A percentile compares a stretch with the other conserved stretches of the same genome.
These are phyloP conservation scores for Coemansia sp. DNA, from an alignment of 192 early-diverging fungal genomes.

Conservation along the genomic window DNA sequence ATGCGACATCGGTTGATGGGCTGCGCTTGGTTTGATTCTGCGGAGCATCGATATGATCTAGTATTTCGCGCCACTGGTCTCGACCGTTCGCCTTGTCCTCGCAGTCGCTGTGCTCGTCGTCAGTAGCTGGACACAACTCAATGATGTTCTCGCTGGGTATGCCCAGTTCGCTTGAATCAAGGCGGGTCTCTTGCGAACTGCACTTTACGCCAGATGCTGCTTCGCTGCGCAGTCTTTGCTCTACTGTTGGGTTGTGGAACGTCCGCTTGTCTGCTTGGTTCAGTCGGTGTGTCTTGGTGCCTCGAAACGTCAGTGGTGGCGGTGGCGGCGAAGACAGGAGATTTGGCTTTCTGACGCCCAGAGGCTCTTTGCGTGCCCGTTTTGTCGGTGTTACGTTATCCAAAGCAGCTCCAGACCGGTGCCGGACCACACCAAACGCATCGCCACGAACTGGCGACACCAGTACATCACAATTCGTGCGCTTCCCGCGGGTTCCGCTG, in stretches of 20 bases:
- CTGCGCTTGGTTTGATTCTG: neutral
- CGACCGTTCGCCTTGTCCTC: neutral
- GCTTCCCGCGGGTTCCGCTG: constrained; percentile 16
- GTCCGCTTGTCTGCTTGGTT: neutral
- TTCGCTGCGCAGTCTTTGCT: neutral
- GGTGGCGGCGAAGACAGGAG: constrained; percentile 33
- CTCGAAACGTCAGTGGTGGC: neutral
- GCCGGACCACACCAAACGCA: neutral
- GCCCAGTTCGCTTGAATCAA: constrained; percentile 41
- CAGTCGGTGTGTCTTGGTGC: neutral
- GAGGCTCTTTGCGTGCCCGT: constrained; percentile 9
- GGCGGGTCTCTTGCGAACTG: constrained; percentile 47
- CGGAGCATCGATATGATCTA: neutral
- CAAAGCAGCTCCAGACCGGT: neutral
- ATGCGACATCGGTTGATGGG: constrained; percentile 4
- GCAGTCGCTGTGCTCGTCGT: constrained; percentile 17
- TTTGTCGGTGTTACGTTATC: constrained; percentile 30
- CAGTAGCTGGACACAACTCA: constrained; percentile 31
- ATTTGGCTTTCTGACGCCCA: constrained; percentile 7
- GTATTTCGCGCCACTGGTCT: constrained; percentile 16
- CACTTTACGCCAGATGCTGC: constrained; percentile 3
- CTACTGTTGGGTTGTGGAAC: neutral
- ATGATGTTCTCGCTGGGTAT: constrained; percentile 12
- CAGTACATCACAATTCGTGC: constrained; percentile 1
- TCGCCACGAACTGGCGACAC: constrained; percentile 10